Conservation (phyloP, 805 yeast species). For the Wickerhamomyces sydowiorum region DNA sequence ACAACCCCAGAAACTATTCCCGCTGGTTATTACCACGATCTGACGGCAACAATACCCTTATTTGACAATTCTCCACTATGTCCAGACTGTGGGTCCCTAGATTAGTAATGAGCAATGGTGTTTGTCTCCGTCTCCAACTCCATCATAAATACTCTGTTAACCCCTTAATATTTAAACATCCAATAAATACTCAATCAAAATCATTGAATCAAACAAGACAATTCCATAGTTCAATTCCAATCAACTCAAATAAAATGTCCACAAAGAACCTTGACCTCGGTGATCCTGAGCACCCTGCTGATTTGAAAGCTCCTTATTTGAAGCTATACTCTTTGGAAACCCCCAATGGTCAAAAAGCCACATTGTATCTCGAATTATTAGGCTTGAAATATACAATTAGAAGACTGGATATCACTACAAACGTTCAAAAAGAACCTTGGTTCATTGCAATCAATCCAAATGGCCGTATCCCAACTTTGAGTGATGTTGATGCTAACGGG, state of each 20-base stretch:
- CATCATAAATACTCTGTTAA: too few relatives aligned
- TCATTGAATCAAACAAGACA: not conserved
- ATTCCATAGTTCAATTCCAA: not conserved
- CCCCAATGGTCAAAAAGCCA: constrained; percentile 36
- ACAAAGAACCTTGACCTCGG: constrained; percentile 5
- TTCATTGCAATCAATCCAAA: constrained; percentile 52
- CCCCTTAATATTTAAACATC: too few relatives aligned
- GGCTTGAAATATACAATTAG: constrained; percentile 28
- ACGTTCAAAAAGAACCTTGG: constrained; percentile 52
- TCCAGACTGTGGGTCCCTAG: too few relatives aligned
- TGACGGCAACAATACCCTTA: too few relatives aligned
- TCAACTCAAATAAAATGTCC: not conserved
- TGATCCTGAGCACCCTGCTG: constrained; percentile 25
- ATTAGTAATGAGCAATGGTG: too few relatives aligned
- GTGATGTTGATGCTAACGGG: constrained; percentile 32
- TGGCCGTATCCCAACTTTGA: constrained; percentile 57
- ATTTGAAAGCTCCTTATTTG: constrained; percentile 33
- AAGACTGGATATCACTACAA: constrained; percentile 33
- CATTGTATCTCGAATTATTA: constrained; percentile 29
- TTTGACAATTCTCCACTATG: too few relatives aligned
- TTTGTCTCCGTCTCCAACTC: too few relatives aligned
- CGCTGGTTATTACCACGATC: too few relatives aligned
- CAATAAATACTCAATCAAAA: too few relatives aligned
- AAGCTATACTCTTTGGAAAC: constrained; percentile 39
- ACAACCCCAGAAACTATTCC: too few relatives aligned